These are phyloP conservation scores for Hydrangea macrophylla DNA, from an alignment of 148 eudicot species.

Conservation along the genomic window DNA sequence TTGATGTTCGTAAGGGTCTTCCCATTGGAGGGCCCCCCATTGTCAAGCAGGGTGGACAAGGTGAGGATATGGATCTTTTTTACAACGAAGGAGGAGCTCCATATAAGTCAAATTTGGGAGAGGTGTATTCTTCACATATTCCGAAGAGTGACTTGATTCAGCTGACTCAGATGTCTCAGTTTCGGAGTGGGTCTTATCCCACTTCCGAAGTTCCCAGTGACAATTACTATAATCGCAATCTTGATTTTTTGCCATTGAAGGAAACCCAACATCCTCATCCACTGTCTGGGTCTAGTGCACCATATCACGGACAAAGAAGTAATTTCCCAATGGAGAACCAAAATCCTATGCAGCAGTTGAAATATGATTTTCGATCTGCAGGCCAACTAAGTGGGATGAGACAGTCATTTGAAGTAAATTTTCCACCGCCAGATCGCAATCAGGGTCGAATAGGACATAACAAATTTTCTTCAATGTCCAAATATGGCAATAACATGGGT, in stretches of 20 bases:
- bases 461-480: constrained; percentile 14
- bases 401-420: constrained; percentile 24
- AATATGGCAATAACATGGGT: constrained; percentile 10
- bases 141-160: neutral
- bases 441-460: constrained; percentile 25
- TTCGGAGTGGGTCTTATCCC: constrained; percentile 12
- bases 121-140: neutral
- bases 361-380: constrained; percentile 30
- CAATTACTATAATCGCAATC: constrained; percentile 1
- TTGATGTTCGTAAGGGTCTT: neutral
- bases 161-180: neutral
- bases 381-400: constrained; percentile 25
- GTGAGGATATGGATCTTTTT: neutral
- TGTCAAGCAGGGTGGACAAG: constrained; percentile 1
- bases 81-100: constrained; percentile 16
- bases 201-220: constrained; percentile 8
- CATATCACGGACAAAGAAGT: constrained; percentile 26
- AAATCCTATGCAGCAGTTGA: constrained; percentile 24
- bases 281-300: constrained; percentile 5
- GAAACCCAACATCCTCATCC: constrained; percentile 15
- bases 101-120: neutral
- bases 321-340: constrained; percentile 15
- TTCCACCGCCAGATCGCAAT: constrained; percentile 19
- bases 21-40: neutral
- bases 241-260: neutral